These are phyloP conservation scores for Cercospora berteroae DNA, from an alignment of 2,329 filamentous ascomycete genomes.

Conservation along the genomic window DNA sequence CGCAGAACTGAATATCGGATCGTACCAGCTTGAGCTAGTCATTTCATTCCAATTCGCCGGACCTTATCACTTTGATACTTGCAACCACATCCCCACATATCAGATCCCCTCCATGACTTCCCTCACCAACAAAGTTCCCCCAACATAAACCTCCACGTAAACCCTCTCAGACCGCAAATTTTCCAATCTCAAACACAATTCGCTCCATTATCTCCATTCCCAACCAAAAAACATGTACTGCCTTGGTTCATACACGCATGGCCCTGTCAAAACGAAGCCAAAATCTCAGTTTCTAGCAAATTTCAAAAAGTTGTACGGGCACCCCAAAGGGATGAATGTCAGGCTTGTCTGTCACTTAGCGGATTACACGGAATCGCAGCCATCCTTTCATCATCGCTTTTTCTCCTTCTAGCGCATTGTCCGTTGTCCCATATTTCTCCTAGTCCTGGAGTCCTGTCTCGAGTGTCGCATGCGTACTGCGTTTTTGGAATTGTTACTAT, in stretches of 20 bases:
- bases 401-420: neutral
- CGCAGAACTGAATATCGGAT: too few relatives aligned
- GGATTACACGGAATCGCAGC: neutral
- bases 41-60: too few relatives aligned
- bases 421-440: neutral
- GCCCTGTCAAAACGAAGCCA: neutral
- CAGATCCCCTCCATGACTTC: too few relatives aligned
- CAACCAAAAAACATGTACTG: neutral
- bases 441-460: neutral
- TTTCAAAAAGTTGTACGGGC: neutral
- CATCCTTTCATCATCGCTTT: neutral
- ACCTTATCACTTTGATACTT: too few relatives aligned
- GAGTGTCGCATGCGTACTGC: neutral
- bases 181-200: neutral
- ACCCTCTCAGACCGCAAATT: neutral
- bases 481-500: neutral
- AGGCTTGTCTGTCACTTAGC: neutral
- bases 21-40: too few relatives aligned
- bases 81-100: too few relatives aligned
- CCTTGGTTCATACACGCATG: neutral
- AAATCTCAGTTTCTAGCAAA: neutral
- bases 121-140: too few relatives aligned
- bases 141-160: too few relatives aligned
- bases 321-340: too few relatives aligned
- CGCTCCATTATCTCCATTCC: neutral